A percentile compares a stretch with the other conserved stretches of the same genome.
Conservation (phyloP, 768 basidiomycete species). For the Tremella fuciformis region DNA sequence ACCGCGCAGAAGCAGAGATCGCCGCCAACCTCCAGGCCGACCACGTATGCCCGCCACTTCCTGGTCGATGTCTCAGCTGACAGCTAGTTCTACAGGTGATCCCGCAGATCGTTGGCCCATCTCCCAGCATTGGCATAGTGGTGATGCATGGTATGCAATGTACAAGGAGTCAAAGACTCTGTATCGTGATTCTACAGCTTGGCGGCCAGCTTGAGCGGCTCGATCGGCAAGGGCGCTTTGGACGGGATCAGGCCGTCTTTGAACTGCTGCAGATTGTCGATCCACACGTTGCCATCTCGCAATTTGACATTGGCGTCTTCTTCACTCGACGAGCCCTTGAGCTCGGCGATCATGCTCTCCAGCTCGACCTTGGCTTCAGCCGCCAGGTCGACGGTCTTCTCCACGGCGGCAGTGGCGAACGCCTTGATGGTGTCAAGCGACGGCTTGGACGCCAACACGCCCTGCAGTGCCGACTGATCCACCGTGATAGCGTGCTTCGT, state of each 20-base stretch:
- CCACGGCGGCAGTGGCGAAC: conserved; percentile 61
- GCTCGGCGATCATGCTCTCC: conserved; percentile 59
- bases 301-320: conserved; percentile 52
- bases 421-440: conserved; percentile 61
- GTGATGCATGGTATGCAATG: conserved; percentile 2
- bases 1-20: conserved; percentile 94
- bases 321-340: conserved; percentile 61
- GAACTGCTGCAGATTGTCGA: conserved; percentile 67
- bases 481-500: conserved; percentile 57
- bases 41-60: conserved; percentile 37
- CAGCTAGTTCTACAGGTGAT: conserved; percentile 10
- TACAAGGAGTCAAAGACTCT: neutral
- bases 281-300: conserved; percentile 59
- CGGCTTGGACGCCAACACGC: conserved; percentile 60
- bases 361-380: conserved; percentile 57
- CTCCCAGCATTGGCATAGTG: conserved; percentile 1
- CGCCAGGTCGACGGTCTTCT: conserved; percentile 42
- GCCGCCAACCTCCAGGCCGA: conserved; percentile 70
- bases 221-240: conserved; percentile 64
- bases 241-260: conserved; percentile 61
- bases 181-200: conserved; percentile 21
- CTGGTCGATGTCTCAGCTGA: neutral
- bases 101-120: neutral
- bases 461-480: conserved; percentile 59
- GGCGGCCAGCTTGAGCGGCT: conserved; percentile 33